Evolutionary conservation across 257 asterid species (phyloP), one percentile per base, ranked within the genome.

Genomic region (Forsythia suspensa): DNA sequence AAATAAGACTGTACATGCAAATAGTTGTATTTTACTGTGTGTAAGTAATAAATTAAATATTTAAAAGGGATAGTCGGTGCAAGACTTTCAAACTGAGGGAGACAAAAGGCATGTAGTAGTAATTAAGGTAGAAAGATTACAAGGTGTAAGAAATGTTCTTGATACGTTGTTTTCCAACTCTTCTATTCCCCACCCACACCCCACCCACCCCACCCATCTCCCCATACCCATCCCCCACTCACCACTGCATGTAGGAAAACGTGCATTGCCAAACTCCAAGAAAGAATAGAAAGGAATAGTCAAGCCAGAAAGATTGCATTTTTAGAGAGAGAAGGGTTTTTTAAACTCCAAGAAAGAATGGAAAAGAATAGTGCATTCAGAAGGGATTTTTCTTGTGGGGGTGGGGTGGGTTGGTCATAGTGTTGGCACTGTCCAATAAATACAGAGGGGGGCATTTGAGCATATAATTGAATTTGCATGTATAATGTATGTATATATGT

Each of bases 361-460:
- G 29, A 55, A 4, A 55, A 7, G 65, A 55, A 55, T 18, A 55
- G 65, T 42, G 46, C 1, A 29, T 1, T 29, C 34, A 29, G 34
- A 29, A 29, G 34, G 34, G 34, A 29, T 29, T 1, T 29, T 29
- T 29, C 34, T 29, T 29, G 34, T 1, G 34, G 34, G 34, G 34
- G 34, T 29, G 34, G 34, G 85, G 68, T 12, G 85, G 80, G 48
- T 29, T 80, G 75, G 81, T 57, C 79, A 84, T 80, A 84, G 88
- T 81, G 88, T 89, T 88, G 91, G 91, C 92, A 85, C 85, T 87
- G 82, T 88, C 89, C 85, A 85, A 88, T 89, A 84, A 88, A 90
- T 91, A 89, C 84, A 71, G 36, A 24, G 69, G 12, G 39, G 6
- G 38, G 15, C 69, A 61, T 20, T n/a, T 59, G 34, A 20, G 68